Percentiles rank a stretch among this genome's conserved stretches.
phyloP scores from a whole-genome alignment of 2,329 filamentous ascomycete species.

The Phyllosticta citriasiana region DNA sequence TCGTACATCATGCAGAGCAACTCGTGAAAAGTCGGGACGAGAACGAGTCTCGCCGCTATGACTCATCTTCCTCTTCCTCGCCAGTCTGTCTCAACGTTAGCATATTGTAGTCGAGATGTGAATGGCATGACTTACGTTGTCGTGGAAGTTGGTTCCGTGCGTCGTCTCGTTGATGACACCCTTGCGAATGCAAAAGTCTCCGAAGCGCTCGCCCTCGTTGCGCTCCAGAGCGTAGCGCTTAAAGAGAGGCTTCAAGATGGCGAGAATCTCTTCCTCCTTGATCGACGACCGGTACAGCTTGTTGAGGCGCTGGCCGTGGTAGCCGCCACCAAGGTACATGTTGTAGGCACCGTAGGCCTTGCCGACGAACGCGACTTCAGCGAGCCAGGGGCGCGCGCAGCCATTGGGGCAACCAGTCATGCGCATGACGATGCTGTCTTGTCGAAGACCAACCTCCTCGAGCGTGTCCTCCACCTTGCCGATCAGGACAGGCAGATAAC shows the following conservation, averaged over 20 bases:
- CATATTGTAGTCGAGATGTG: not conserved
- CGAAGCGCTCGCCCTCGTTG: conserved; percentile 76
- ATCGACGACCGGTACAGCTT: conserved; percentile 92
- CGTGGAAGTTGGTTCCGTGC: conserved; percentile 89
- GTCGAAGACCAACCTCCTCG: conserved; percentile 79
- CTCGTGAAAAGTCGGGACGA: not conserved
- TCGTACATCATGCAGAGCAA: not conserved
- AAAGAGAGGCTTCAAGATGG: conserved; percentile 79
- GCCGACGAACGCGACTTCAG: conserved; percentile 93
- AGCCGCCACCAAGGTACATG: conserved; percentile 97
- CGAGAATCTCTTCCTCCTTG: conserved; percentile 95
- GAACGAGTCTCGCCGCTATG: conserved; percentile 12
- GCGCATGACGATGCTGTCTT: conserved; percentile 96
- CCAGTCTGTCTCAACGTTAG: conserved; percentile 28
- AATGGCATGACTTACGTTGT: conserved; percentile 60
- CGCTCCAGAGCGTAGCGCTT: conserved; percentile 81
- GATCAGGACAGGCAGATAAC: conserved; percentile 88
- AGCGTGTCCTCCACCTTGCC: conserved; percentile 79
- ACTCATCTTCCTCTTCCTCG: conserved; percentile 37
- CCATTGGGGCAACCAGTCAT: conserved; percentile 99
- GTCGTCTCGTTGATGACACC: conserved; percentile 69
- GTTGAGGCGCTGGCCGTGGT: conserved; percentile 92
- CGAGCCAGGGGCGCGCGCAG: conserved; percentile 91
- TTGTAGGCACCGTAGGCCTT: conserved; percentile 98
- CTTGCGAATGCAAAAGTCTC: conserved; percentile 77